These are phyloP conservation scores for Starmera dryadoides DNA, from an alignment of 805 yeast species.

Conservation along the genomic window DNA sequence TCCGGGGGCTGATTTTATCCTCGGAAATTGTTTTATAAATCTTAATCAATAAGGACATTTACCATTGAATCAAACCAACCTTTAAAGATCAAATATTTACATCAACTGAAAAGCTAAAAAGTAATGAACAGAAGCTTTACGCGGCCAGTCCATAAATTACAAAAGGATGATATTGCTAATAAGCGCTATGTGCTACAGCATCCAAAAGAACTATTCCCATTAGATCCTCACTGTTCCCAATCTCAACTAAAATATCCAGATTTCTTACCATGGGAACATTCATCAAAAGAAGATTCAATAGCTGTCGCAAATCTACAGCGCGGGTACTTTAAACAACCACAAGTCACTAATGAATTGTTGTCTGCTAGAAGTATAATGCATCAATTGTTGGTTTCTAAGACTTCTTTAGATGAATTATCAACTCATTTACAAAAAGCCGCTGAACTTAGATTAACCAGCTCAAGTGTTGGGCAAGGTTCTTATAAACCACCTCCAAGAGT, in stretches of 20 bases:
- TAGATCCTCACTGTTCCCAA: slow-evolving; percentile 13
- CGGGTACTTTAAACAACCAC: slow-evolving; percentile 62
- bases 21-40: too few species aligned
- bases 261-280: slow-evolving; percentile 63
- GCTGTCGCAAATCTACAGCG: slow-evolving; percentile 54
- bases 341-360: slow-evolving; percentile 58
- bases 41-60: too few species aligned
- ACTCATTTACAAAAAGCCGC: slow-evolving; percentile 40
- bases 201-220: slow-evolving; percentile 27
- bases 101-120: too few species aligned
- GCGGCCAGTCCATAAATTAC: neutral
- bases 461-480: slow-evolving; percentile 39
- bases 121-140: neutral
- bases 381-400: slow-evolving; percentile 15
- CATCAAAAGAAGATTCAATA: slow-evolving; percentile 43
- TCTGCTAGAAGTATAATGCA: slow-evolving; percentile 56
- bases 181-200: slow-evolving; percentile 25
- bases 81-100: too few species aligned
- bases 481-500: slow-evolving; percentile 85
- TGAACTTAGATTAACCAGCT: slow-evolving; percentile 36
- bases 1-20: too few species aligned
- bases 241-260: slow-evolving; percentile 49
- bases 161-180: slow-evolving; percentile 17
- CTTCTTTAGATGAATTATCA: slow-evolving; percentile 41
- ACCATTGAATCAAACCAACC: too few species aligned